phyloP scores from a whole-genome alignment of 192 early-diverging fungal species.

The Rhizophagus clarus region DNA sequence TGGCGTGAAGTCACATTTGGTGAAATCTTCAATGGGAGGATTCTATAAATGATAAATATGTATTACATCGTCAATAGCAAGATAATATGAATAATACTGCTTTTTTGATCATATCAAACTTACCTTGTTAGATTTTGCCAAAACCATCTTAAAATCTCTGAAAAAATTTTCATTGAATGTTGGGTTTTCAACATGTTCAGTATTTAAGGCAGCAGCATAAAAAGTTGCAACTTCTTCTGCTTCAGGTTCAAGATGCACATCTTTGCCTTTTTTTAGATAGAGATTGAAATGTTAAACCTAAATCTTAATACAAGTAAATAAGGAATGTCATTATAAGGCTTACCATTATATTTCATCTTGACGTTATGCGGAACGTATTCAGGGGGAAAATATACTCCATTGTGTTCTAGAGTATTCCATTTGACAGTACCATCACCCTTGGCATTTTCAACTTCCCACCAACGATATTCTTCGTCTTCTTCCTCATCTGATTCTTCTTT shows the following conservation, averaged over 20 bases:
- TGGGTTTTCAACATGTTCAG: slow-evolving; percentile 81
- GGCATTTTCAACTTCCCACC: slow-evolving; percentile 69
- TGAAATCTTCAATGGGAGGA: slow-evolving; percentile 73
- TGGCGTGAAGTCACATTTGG: slow-evolving; percentile 87
- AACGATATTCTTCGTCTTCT: slow-evolving; percentile 66
- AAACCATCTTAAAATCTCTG: slow-evolving; percentile 74
- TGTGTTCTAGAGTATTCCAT: slow-evolving; percentile 88
- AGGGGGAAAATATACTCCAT: slow-evolving; percentile 89
- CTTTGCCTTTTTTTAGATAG: slow-evolving; percentile 42
- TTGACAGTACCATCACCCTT: slow-evolving; percentile 64
- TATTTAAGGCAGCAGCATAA: slow-evolving; percentile 84
- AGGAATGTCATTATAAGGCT: slow-evolving; percentile 17
- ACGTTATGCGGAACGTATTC: slow-evolving; percentile 87
- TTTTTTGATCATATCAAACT: neutral
- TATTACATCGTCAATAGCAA: neutral
- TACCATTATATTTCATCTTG: slow-evolving; percentile 86
- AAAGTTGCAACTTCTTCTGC: slow-evolving; percentile 96
- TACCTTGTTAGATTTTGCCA: slow-evolving; percentile 65
- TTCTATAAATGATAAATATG: slow-evolving; percentile 39
- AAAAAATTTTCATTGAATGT: slow-evolving; percentile 94
- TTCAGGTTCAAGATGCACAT: slow-evolving; percentile 64
- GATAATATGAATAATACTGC: neutral
- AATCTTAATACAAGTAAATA: neutral
- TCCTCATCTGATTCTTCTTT: slow-evolving; percentile 47
- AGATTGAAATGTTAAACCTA: neutral